Evolutionary conservation across 2,329 filamentous ascomycete genomes (phyloP), one percentile per base, ranked within the genome.

Genomic region (Zasmidium citrigriseum): DNA sequence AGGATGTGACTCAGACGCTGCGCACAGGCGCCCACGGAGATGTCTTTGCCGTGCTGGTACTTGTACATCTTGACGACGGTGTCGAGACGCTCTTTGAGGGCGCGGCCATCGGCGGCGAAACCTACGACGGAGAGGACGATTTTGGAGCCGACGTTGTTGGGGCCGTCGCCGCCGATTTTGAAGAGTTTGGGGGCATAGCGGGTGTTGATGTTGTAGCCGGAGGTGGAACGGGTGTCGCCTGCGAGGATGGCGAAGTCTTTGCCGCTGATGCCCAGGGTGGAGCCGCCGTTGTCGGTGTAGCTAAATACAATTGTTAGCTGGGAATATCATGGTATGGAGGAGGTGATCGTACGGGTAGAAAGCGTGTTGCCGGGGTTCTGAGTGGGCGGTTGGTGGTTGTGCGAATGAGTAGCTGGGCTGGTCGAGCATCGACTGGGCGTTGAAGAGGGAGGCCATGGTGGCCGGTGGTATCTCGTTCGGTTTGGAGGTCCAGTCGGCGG

Each of bases 191-290:
- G 95, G 59, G 89, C 86, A 82, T 90, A 93, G 71, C 95, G 90
- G 59, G 93, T 93, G 86, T 99, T 97, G 88, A 99, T 99, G 83
- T 89, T 97, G 86, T 96, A 99, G 74, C 96, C 95, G 65, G 90
- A 89, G 56, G 93, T 96, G 72, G 91, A 91, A 75, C 95, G 90
- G 69, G 95, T 99, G 81, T 99, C 95, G 78, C 96, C 95, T 46
- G 95, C 95, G 75, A 99, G 87, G 79, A 99, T 96, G 73, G 92
- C 87, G 82, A 98, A 99, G 81, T 96, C 90, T 73, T 87, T 87
- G 68, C 96, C 95, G 41, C 91, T 89, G 76, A 99, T 98, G 72
- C 92, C 95, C 57, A 99, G 86, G 55, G 95, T 98, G n/a, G 92
- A 96, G 68, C 95, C 95, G 68, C 95, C 95, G 76, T 99, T 99